These are phyloP conservation scores for Hymenoscyphus infarciens DNA, from an alignment of 2,329 filamentous ascomycete genomes.

Conservation along the genomic window DNA sequence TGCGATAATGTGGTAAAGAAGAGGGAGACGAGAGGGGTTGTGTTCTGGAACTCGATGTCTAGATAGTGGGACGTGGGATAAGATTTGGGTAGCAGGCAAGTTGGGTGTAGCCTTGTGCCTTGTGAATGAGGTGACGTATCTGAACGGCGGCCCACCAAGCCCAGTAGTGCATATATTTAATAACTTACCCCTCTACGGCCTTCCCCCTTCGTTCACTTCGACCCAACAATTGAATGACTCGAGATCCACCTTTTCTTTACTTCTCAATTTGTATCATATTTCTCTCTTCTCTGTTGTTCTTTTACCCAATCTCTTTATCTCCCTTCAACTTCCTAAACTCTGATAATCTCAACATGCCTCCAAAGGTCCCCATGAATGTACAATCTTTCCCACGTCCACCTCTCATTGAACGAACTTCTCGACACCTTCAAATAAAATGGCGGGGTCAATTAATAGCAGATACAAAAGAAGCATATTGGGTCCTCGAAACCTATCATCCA, in stretches of 20 bases:
- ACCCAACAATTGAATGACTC: slow-evolving; percentile 12
- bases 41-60: slow-evolving; percentile 2
- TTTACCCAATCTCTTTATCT: background rate
- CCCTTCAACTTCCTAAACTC: background rate
- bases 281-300: slow-evolving; percentile 4
- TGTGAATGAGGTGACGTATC: slow-evolving; percentile 9
- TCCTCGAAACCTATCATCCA: slow-evolving; percentile 50
- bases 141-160: slow-evolving; percentile 13
- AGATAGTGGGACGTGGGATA: slow-evolving; percentile 13
- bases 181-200: slow-evolving; percentile 18
- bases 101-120: slow-evolving; percentile 21
- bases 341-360: slow-evolving; percentile 35
- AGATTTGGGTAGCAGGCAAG: background rate
- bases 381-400: slow-evolving; percentile 57
- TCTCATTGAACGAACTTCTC: slow-evolving; percentile 48
- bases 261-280: slow-evolving; percentile 5
- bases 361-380: slow-evolving; percentile 48
- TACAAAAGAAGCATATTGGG: slow-evolving; percentile 40
- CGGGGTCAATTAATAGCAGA: slow-evolving; percentile 53
- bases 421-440: slow-evolving; percentile 56
- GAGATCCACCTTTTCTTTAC: background rate
- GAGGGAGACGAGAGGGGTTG: background rate
- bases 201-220: background rate
- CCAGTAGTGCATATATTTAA: slow-evolving; percentile 17
- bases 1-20: slow-evolving; percentile 3